These are phyloP conservation scores for Apiotrichum mycotoxinovorans DNA, from an alignment of 1,284 basidiomycete species.

Conservation along the genomic window DNA sequence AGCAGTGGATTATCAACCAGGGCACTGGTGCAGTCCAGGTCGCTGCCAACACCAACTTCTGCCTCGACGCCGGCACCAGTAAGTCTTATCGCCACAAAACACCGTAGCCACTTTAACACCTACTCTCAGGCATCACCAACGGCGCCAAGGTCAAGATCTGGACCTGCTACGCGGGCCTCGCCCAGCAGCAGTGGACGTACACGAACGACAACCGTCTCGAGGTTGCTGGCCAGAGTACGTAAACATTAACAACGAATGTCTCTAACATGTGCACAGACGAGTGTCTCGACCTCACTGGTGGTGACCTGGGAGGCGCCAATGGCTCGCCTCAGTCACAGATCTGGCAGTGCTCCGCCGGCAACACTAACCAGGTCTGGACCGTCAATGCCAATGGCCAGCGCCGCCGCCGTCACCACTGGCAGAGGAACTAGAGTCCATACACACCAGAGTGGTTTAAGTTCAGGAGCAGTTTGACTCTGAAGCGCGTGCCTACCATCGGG, in stretches of 20 bases:
- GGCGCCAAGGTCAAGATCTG: slow-evolving; percentile 27
- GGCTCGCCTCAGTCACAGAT: slow-evolving; percentile 24
- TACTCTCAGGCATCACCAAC: slow-evolving; percentile 9
- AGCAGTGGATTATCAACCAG: slow-evolving; percentile 27
- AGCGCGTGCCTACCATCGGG: no score
- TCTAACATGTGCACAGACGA: slow-evolving; percentile 6
- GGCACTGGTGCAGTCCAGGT: slow-evolving; percentile 25
- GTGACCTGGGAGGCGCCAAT: slow-evolving; percentile 1
- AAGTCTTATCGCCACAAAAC: no score
- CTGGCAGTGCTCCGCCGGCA: slow-evolving; percentile 24
- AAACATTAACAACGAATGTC: no score
- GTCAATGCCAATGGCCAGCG: not conserved
- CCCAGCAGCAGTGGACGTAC: slow-evolving; percentile 27
- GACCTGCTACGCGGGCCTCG: slow-evolving; percentile 19
- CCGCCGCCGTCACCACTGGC: not conserved
- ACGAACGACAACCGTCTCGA: slow-evolving; percentile 23
- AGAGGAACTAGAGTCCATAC: no score
- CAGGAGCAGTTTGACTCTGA: no score
- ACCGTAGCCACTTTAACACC: not conserved
- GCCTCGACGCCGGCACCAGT: slow-evolving; percentile 29
- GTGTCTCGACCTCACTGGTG: slow-evolving; percentile 32
- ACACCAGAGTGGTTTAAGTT: no score
- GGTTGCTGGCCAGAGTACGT: slow-evolving; percentile 15
- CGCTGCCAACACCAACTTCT: slow-evolving; percentile 30
- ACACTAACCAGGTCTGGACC: slow-evolving; percentile 25